Base-by-base conservation (phyloP, 2,329 filamentous ascomycete species). In the Fusarium acutatum region DNA sequence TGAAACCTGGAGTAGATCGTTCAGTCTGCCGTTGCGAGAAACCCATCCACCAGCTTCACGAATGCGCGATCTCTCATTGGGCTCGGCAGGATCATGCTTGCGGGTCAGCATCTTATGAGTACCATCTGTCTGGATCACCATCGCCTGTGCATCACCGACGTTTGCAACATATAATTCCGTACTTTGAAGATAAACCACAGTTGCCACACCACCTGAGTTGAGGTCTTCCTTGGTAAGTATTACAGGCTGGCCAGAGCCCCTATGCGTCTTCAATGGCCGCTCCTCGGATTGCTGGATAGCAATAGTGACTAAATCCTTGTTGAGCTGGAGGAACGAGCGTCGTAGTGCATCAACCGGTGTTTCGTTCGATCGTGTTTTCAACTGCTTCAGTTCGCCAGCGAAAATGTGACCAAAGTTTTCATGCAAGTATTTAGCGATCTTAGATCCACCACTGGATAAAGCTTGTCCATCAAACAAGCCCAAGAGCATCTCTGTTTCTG, bases 381-480 rank as follows among this genome's bases (percentile, higher is more conserved):
- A 81, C 65, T 87, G 89, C 73, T 94, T 94, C 58, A 99, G 83
- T 82, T 99, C 96, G 61, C 92, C 88, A 11, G 90, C 89, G 78
- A 99, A 96, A 22, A 94, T 92, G 68, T 92, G 89, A 30, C 94
- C 93, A 82, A 99, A 98, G 79, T 98, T 96, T 83, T 99, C 96
- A 80, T 99, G 96, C 35, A 99, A 86, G 78, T 94, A 99, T 81
- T 98, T 98, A 73, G 96, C 95, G 76, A 99, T 94, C 84, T 97
- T 97, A 71, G 95, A 98, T 47, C 96, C 97, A 69, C 95, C 94
- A 69, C 90, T 95, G 6, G 94, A 94, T 65, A 97, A 87, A n/a
- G 92, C 90, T 80, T 98, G 94, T 7, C 96, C 96, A 80, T 99
- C 97, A 79, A 99, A 99, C 82, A 99, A 88, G n/a, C 96, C 96